Conservation (phyloP, 805 yeast species). For the Metschnikowia similis region DNA sequence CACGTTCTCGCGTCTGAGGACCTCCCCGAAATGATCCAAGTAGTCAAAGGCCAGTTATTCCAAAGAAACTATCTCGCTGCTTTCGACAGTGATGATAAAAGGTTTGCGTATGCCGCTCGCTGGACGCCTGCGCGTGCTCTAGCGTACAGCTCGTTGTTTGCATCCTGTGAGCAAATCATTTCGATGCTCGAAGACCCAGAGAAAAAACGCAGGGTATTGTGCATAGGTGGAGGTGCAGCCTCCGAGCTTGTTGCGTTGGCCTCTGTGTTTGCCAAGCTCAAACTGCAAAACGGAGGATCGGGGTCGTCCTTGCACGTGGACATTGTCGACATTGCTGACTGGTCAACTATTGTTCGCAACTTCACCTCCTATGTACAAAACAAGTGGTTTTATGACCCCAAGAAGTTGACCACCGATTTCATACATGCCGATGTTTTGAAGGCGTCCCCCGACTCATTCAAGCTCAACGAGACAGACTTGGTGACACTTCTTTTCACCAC, state of each 20-base stretch:
- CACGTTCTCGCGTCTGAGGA: constrained; percentile 31
- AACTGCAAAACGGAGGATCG: constrained; percentile 30
- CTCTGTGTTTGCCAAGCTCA: constrained; percentile 47
- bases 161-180: constrained; percentile 42
- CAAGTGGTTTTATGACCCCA: constrained; percentile 49
- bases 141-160: constrained; percentile 65
- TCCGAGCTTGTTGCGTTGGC: constrained; percentile 69
- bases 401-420: constrained; percentile 27
- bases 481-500: constrained; percentile 81
- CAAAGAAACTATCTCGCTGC: constrained; percentile 70
- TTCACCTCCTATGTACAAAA: constrained; percentile 41
- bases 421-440: constrained; percentile 29
- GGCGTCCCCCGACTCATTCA: constrained; percentile 13
- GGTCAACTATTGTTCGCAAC: constrained; percentile 53
- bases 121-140: constrained; percentile 86
- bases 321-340: constrained; percentile 75
- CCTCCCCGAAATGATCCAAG: constrained; percentile 50
- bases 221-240: constrained; percentile 90
- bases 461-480: constrained; percentile 33
- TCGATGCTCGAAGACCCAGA: constrained; percentile 31
- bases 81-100: constrained; percentile 55
- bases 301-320: constrained; percentile 41
- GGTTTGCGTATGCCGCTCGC: constrained; percentile 74
- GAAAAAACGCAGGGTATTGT: constrained; percentile 40
- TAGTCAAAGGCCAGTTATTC: constrained; percentile 64